Percentiles rank a stretch among this genome's conserved stretches.
These are phyloP conservation scores for Linum lewisii DNA, from an alignment of 345 rosid genomes.

Conservation along the genomic window DNA sequence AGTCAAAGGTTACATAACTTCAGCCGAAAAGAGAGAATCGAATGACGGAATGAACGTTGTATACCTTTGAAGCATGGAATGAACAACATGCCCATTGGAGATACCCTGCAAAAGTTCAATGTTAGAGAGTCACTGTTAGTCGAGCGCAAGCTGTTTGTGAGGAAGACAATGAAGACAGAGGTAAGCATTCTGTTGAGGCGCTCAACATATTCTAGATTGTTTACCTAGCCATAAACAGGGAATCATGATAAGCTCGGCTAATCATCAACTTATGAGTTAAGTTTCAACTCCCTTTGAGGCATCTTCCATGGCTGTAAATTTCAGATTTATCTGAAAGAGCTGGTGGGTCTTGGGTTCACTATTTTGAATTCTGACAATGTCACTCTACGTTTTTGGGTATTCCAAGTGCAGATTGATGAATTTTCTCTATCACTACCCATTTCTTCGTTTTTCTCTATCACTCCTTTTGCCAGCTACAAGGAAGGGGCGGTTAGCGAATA, in stretches of 20 bases:
- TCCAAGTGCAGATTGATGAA: constrained; percentile 47
- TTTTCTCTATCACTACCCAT: constrained; percentile 67
- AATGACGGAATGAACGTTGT: too few species aligned
- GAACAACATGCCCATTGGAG: constrained; percentile 97
- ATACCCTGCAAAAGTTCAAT: constrained; percentile 43
- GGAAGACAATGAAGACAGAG: too few species aligned
- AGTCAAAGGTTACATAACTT: too few species aligned
- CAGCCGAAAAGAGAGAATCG: too few species aligned
- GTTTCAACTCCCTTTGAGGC: constrained; percentile 61
- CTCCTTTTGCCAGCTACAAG: background rate
- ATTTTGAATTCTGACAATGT: constrained; percentile 66
- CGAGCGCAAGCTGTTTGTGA: background rate
- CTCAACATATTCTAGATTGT: too few species aligned
- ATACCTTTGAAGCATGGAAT: constrained; percentile 98
- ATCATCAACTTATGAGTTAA: constrained; percentile 72
- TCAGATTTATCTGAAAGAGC: constrained; percentile 61
- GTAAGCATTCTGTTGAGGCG: too few species aligned
- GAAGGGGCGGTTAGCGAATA: background rate
- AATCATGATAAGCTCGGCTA: constrained; percentile 96
- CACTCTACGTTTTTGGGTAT: constrained; percentile 63
- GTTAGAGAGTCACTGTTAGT: constrained; percentile 12
- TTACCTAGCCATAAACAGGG: constrained; percentile 94
- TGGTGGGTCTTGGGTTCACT: constrained; percentile 91
- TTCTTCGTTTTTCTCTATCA: constrained; percentile 72
- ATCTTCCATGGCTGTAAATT: constrained; percentile 52